Evolutionary conservation across 2,329 filamentous ascomycete genomes (phyloP), one percentile per base, ranked within the genome.

Genomic region (Calonectria multiphialidica): DNA sequence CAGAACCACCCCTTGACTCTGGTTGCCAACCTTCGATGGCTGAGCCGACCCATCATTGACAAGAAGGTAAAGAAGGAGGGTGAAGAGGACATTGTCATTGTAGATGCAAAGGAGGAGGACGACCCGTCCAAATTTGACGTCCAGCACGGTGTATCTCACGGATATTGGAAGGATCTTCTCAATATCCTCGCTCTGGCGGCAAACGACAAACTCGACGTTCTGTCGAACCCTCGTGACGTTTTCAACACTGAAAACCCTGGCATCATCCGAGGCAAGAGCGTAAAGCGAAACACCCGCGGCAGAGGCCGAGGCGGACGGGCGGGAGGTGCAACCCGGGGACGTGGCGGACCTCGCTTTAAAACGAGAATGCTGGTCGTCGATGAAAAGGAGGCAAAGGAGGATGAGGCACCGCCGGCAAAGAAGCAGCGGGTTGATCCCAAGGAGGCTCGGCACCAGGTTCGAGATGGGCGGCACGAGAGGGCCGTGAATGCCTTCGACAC

Each of bases 111-210:
- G 1, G 80, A 84, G 16, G 84, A 86, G 7, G 80, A 85, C 18
- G 83, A 84, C 9, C 70, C 76, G 0, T 63, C 78, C 15, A 79
- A 78, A 10, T 84, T 84, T 68, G 86, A 90, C 45, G 84, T 88
- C 18, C 80, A 81, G 55, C 79, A 88, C 44, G 87, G 87, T 0
- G 84, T 89, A 2, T 83, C 90, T 5, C 90, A 92, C 64, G 89
- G 90, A 0, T 92, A 91, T 80, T 92, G 89, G 89, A 91, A 92
- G 74, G 90, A 92, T 76, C 81, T 91, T 3, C 81, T 91, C 2
- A 92, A 91, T 74, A 83, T 92, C 3, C 83, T 92, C 0, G 87
- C 85, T 1, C 83, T 92, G 2, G 86, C 86, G 0, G 87, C 84
- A 28, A 87, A 89, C 63, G 82, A 83, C 25, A 82, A 87, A 77